Conservation (phyloP, 352 stramenopile genomes). For the Phytophthora niederhauseri region DNA sequence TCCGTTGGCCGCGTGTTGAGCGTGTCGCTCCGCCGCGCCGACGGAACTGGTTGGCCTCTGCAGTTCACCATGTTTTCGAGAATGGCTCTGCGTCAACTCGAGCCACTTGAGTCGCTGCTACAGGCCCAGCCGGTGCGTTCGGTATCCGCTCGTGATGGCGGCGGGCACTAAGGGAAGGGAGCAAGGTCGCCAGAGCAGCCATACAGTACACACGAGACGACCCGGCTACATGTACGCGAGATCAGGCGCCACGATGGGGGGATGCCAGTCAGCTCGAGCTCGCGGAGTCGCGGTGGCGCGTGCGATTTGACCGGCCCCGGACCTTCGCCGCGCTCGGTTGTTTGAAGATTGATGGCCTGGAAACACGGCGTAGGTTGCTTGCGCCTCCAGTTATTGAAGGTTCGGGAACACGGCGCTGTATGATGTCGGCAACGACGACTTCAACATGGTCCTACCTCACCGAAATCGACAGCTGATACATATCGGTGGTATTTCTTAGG, state of each 20-base stretch:
- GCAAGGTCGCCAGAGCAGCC: slow-evolving; percentile 23
- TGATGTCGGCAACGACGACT: neutral
- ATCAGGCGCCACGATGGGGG: slow-evolving; percentile 20
- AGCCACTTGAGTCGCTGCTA: neutral
- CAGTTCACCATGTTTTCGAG: slow-evolving; percentile 37
- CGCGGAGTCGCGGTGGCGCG: slow-evolving; percentile 7
- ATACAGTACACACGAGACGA: slow-evolving; percentile 8
- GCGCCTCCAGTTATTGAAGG: too few species aligned
- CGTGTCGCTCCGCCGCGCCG: slow-evolving; percentile 4
- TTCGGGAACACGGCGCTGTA: neutral
- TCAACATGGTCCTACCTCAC: neutral
- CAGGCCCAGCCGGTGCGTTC: slow-evolving; percentile 3
- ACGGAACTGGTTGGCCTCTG: slow-evolving; percentile 27
- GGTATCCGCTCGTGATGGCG: neutral
- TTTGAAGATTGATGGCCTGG: neutral
- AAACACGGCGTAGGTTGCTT: neutral
- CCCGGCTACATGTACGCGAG: slow-evolving; percentile 18
- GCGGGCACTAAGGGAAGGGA: neutral
- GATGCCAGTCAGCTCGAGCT: slow-evolving; percentile 9
- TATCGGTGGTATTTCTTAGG: neutral
- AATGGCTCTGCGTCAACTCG: slow-evolving; percentile 12
- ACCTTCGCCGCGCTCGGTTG: neutral
- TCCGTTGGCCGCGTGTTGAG: slow-evolving; percentile 12
- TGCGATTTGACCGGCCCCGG: slow-evolving; percentile 22
- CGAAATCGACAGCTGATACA: neutral